Conservation (phyloP, 768 basidiomycete species). For the Lactarius deliciosus region DNA sequence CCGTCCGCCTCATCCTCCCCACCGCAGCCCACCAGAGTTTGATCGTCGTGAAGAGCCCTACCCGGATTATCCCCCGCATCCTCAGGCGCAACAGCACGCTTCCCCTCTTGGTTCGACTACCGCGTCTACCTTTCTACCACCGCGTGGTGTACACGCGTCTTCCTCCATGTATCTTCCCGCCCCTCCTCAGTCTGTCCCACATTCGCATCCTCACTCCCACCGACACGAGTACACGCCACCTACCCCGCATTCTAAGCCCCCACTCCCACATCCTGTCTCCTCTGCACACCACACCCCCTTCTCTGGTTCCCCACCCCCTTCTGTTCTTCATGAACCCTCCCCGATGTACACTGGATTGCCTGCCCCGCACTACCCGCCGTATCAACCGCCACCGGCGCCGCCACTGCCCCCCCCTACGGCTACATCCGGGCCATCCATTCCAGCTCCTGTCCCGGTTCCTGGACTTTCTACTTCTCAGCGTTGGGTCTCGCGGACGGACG, state of each 20-base stretch:
- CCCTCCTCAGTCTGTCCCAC: conserved; percentile 28
- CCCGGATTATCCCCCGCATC: conserved; percentile 23
- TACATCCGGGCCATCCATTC: conserved; percentile 22
- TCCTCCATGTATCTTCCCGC: conserved; percentile 28
- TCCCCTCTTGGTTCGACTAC: conserved; percentile 17
- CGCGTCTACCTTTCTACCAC: conserved; percentile 26
- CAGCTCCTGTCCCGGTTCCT: conserved; percentile 18
- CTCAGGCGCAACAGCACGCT: conserved; percentile 26
- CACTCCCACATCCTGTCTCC: conserved; percentile 18
- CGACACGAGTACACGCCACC: conserved; percentile 31
- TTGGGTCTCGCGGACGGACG: conserved; percentile 22
- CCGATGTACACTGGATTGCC: conserved; percentile 35
- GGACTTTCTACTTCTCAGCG: conserved; percentile 26
- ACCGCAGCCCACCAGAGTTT: conserved; percentile 28
- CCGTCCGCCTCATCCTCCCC: conserved; percentile 26
- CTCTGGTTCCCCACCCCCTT: conserved; percentile 24
- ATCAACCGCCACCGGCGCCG: conserved; percentile 34
- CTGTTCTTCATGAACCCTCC: conserved; percentile 33
- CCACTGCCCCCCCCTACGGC: conserved; percentile 16
- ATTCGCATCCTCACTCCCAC: conserved; percentile 29
- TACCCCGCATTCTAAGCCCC: conserved; percentile 21
- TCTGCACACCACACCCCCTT: conserved; percentile 27
- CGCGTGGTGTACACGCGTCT: conserved; percentile 28
- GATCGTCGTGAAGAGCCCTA: conserved; percentile 27
- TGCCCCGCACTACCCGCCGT: conserved; percentile 19